Evolutionary conservation across 495 filamentous ascomycete genomes (phyloP).

Genomic region (Podospora pseudoanserina): DNA sequence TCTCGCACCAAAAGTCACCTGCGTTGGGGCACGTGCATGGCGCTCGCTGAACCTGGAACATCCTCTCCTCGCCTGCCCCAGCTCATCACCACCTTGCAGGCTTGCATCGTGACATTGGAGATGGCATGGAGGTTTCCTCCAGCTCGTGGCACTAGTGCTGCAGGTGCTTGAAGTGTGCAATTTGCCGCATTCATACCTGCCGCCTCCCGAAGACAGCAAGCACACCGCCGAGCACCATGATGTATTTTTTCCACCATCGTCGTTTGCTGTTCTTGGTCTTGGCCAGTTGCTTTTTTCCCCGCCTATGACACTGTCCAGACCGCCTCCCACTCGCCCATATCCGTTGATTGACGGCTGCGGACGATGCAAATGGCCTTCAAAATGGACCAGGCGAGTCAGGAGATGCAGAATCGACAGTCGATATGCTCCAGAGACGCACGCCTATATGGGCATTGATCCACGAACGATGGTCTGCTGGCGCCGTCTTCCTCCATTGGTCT

Average conservation of each 20-base stretch:
- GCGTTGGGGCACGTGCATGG: not conserved
- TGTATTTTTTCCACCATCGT: not conserved
- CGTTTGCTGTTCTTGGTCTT: not conserved
- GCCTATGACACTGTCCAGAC: not conserved
- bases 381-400: not conserved
- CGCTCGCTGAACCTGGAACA: not conserved
- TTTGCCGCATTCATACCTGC: not conserved
- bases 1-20: not conserved
- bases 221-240: not conserved
- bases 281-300: not conserved
- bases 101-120: not conserved
- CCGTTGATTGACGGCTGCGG: not conserved
- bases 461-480: not conserved
- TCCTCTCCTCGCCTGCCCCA: not conserved
- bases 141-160: not conserved
- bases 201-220: not conserved
- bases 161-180: not conserved
- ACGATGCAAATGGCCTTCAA: not conserved
- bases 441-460: not conserved
- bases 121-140: not conserved
- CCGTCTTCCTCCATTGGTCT: conserved; percentile 5
- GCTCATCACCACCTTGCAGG: not conserved
- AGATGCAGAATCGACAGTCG: not conserved
- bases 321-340: not conserved
- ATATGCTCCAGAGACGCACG: not conserved